These are phyloP conservation scores for Lepidium didymum DNA, from an alignment of 345 rosid species.

Conservation along the genomic window DNA sequence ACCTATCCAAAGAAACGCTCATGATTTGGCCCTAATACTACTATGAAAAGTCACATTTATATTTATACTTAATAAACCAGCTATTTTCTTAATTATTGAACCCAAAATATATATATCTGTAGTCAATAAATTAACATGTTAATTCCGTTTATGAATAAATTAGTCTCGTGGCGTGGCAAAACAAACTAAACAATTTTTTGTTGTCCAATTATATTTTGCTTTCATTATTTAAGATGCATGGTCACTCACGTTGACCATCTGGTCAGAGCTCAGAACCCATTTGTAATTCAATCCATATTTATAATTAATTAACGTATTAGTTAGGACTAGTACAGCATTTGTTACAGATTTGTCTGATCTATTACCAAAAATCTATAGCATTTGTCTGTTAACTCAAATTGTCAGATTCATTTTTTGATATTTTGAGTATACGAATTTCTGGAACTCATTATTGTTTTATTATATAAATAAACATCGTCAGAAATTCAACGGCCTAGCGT, in stretches of 20 bases:
- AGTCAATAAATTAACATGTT: conserved; percentile 1
- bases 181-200: no score
- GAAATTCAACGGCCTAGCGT: no score
- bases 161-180: no score
- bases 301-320: neutral
- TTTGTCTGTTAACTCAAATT: no score
- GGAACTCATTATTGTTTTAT: no score
- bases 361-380: no score
- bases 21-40: conserved; percentile 13
- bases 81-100: neutral
- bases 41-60: conserved; percentile 15
- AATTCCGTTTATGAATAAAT: no score
- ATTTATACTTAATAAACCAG: neutral
- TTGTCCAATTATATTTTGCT: conserved; percentile 6
- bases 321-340: neutral
- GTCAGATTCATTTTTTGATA: no score
- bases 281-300: no score
- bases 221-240: conserved; percentile 5
- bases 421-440: no score
- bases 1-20: neutral
- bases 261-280: neutral
- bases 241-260: conserved; percentile 12
- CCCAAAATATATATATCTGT: neutral
- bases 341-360: no score
- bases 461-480: no score